Base-by-base conservation (phyloP, 75 land plant species). In the Chamaecyparis obtusa region DNA sequence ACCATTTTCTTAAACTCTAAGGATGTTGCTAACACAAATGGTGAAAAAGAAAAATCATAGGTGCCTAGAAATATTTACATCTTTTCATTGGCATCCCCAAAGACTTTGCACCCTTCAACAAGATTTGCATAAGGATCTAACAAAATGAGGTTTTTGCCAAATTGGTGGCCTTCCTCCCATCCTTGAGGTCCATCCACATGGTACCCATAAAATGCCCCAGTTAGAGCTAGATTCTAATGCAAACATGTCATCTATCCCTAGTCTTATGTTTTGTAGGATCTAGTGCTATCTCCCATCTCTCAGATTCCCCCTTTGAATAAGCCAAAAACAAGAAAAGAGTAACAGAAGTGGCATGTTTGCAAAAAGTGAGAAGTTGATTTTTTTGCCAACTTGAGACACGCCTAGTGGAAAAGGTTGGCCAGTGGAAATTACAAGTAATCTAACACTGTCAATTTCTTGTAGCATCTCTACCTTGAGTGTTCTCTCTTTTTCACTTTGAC, bases 121-220 rank as follows among this genome's bases (percentile, higher is more conserved):
- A 95, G 87, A 86, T 97, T 97, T 69, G 99, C 99, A 89, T 98
- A 98, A 48, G 99, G 99, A 89, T 98, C 99, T 30, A 98, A 32
- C 67, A 98, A 91, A 37, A 95, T 87, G 56, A 88, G 81, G 71
- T 85, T 90, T 51, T 83, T 89, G 75, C 97, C 99, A 91, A 93
- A 98, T 36, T 97, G 93, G 90, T 97, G 99, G 6, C 97, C 99
- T 86, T 91, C 77, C 32, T 95, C 87, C 99, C 96, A 94, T 85
- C 89, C 93, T 87, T 88, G 86, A 35, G 99, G 99, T 83, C 99
- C 99, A 91, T 94, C 92, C 30, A 98, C 89, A 15, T 93, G 94
- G 87, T 95, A 98, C 33, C 99, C 99, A 95, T 98, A 98, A 3
- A 94, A 89, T 80, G 97, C 97, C 72, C 95, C 96, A 37, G 86